Percentiles rank a stretch among this genome's conserved stretches.
Evolutionary conservation across 2,329 filamentous ascomycete species (phyloP).

Genomic region (Lasiodiplodia sp.): DNA sequence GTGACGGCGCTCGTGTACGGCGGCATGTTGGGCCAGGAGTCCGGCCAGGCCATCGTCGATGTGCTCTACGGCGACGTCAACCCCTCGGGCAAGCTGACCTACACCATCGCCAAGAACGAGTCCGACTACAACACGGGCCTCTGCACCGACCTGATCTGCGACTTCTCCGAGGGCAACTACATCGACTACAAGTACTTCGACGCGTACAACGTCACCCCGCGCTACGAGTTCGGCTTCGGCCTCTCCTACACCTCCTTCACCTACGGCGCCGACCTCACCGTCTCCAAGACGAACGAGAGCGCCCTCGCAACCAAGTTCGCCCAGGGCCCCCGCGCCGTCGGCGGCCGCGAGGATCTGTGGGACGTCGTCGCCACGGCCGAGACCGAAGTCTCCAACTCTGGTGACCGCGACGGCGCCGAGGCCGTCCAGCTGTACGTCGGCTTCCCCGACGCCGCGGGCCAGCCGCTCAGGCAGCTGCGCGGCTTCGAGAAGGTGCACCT

Average conservation of each 20-base stretch:
- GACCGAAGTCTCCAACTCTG: conserved; percentile 32
- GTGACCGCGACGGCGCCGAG: conserved; percentile 31
- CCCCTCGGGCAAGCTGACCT: conserved; percentile 81
- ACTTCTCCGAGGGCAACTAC: conserved; percentile 51
- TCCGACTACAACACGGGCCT: conserved; percentile 65
- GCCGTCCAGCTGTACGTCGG: conserved; percentile 34
- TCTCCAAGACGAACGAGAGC: conserved; percentile 35
- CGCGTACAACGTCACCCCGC: conserved; percentile 49
- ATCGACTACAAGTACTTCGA: conserved; percentile 57
- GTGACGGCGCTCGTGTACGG: conserved; percentile 29
- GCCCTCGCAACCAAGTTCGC: conserved; percentile 30
- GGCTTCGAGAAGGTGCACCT: conserved; percentile 33
- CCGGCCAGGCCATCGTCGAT: conserved; percentile 80
- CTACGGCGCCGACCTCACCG: conserved; percentile 34
- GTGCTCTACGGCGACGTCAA: conserved; percentile 81
- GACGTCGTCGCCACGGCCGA: conserved; percentile 23
- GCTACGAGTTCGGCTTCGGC: conserved; percentile 34
- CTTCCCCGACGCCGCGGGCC: conserved; percentile 30
- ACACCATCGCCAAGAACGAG: conserved; percentile 78
- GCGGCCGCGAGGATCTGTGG: conserved; percentile 29
- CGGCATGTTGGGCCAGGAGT: conserved; percentile 59
- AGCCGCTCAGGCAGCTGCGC: conserved; percentile 31
- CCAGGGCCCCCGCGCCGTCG: conserved; percentile 31
- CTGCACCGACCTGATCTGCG: conserved; percentile 17
- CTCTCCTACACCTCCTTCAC: conserved; percentile 29